Evolutionary conservation across 768 basidiomycete species (phyloP).

Genomic region (Scleroderma bovista): DNA sequence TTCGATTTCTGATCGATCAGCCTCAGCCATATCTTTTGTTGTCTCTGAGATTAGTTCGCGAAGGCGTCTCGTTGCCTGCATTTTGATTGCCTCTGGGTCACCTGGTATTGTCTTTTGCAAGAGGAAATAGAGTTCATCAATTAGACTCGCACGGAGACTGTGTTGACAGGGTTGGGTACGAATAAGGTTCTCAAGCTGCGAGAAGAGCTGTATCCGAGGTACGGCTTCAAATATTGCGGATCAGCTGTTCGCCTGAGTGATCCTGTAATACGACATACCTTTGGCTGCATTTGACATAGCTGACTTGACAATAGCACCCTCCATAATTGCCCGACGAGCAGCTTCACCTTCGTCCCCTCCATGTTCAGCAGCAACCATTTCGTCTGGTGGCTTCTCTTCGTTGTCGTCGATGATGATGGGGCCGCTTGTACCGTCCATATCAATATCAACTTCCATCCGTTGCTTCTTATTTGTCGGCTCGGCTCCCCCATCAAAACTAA

Average conservation of each 20-base stretch:
- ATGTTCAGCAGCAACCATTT: slow-evolving; percentile 27
- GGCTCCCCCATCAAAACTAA: slow-evolving; percentile 26
- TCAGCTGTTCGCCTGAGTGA: slow-evolving; percentile 9
- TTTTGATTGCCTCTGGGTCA: slow-evolving; percentile 33
- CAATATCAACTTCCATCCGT: slow-evolving; percentile 22
- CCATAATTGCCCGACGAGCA: slow-evolving; percentile 63
- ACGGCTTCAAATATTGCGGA: slow-evolving; percentile 27
- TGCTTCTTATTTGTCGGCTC: slow-evolving; percentile 9
- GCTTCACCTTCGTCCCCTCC: slow-evolving; percentile 44
- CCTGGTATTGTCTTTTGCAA: slow-evolving; percentile 32
- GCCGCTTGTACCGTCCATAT: slow-evolving; percentile 10
- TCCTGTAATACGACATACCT: slow-evolving; percentile 41
- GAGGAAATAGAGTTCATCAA: slow-evolving; percentile 40
- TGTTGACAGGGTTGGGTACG: slow-evolving; percentile 38
- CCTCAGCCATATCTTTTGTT: slow-evolving; percentile 5
- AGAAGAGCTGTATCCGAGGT: slow-evolving; percentile 38
- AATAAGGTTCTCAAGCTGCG: slow-evolving; percentile 37
- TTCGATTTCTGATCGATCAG: slow-evolving; percentile 12
- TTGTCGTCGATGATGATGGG: slow-evolving; percentile 17
- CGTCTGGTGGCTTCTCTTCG: slow-evolving; percentile 19
- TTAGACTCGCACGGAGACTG: slow-evolving; percentile 34
- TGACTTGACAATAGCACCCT: slow-evolving; percentile 73
- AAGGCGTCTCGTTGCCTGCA: slow-evolving; percentile 34
- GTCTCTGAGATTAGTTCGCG: slow-evolving; percentile 15
- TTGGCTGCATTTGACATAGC: slow-evolving; percentile 71